phyloP scores from a whole-genome alignment of 345 rosid species.

The Camelina sativa region DNA sequence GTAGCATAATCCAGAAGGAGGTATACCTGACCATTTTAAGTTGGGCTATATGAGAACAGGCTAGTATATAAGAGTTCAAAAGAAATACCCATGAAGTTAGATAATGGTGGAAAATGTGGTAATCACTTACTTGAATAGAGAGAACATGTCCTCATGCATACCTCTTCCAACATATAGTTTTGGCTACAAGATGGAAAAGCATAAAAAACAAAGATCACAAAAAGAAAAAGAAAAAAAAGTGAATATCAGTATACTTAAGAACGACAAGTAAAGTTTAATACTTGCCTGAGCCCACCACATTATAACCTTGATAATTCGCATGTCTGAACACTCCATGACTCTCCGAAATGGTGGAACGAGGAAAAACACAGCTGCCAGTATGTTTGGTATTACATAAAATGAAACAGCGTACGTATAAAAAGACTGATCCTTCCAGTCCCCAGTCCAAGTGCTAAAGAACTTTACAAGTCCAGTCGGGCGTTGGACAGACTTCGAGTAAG shows the following conservation, averaged over 20 bases:
- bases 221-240: background rate
- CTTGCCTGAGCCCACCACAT: slow-evolving; percentile 99
- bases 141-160: slow-evolving; percentile 84
- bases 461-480: slow-evolving; percentile 75
- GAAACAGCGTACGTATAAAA: slow-evolving; percentile 72
- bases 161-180: slow-evolving; percentile 96
- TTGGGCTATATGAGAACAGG: slow-evolving; percentile 47
- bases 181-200: slow-evolving; percentile 61
- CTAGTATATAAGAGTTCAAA: background rate
- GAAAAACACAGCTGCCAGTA: slow-evolving; percentile 74
- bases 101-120: slow-evolving; percentile 14
- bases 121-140: slow-evolving; percentile 78
- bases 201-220: slow-evolving; percentile 21
- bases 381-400: slow-evolving; percentile 74
- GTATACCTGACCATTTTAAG: slow-evolving; percentile 68
- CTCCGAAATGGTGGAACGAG: slow-evolving; percentile 75
- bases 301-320: slow-evolving; percentile 64
- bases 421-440: slow-evolving; percentile 67
- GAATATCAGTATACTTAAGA: background rate
- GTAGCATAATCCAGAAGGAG: slow-evolving; percentile 82
- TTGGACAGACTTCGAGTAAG: slow-evolving; percentile 74
- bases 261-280: slow-evolving; percentile 24
- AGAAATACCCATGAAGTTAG: background rate
- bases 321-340: slow-evolving; percentile 81
- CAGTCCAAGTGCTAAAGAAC: slow-evolving; percentile 69